Percentiles rank a stretch among this genome's conserved stretches.
phyloP scores from a whole-genome alignment of 139 green algal species.

The Chlamydomonas eustigma region DNA sequence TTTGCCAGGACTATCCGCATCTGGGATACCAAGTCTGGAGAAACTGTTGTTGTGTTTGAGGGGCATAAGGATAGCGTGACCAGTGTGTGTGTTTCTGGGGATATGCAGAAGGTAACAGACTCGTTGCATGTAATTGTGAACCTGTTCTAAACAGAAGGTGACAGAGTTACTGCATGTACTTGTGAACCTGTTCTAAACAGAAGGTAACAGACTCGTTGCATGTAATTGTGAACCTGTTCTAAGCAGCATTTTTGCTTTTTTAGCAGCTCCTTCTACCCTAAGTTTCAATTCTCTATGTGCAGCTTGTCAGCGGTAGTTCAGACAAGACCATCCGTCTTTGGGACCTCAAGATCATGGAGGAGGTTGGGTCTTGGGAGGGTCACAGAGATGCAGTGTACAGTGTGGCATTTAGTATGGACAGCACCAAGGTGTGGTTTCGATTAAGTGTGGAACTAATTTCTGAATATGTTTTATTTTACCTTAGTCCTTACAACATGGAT shows the following conservation, averaged over 20 bases:
- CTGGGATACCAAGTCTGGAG: conserved; percentile 7
- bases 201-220: background rate
- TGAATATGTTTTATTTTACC: no score
- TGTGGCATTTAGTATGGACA: background rate
- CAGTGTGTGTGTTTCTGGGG: background rate
- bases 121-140: no score
- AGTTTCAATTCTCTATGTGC: background rate
- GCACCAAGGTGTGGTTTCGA: background rate
- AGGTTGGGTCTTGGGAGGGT: background rate
- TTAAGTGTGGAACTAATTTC: no score
- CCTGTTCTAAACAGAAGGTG: no score
- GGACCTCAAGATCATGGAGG: conserved; percentile 16
- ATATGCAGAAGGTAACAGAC: background rate
- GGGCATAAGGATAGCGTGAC: conserved; percentile 6
- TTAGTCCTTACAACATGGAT: no score
- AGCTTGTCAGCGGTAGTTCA: background rate
- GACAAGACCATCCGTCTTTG: conserved; percentile 1
- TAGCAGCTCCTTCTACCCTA: no score
- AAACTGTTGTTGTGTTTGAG: conserved; percentile 6
- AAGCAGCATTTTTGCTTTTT: no score
- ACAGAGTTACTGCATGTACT: no score
- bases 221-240: no score
- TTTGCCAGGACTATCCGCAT: background rate
- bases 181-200: no score
- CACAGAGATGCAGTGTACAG: conserved; percentile 1